phyloP scores from a whole-genome alignment of 257 asterid species.

The Thymus quinquecostatus region DNA sequence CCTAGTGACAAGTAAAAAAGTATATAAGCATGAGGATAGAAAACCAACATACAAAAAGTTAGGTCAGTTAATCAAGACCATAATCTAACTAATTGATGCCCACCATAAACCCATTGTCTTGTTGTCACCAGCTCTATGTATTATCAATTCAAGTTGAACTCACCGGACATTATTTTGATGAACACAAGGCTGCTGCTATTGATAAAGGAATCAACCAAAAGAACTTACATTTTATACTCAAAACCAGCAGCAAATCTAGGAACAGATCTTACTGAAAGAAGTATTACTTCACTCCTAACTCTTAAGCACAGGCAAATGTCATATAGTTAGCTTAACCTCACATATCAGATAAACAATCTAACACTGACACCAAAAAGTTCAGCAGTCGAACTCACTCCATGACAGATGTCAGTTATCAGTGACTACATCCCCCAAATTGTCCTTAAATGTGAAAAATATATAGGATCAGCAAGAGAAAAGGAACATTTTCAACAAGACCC shows the following conservation, averaged over 20 bases:
- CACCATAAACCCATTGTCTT: background rate
- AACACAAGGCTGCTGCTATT: background rate
- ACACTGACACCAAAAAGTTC: no score
- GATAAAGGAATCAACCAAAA: background rate
- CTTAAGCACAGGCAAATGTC: no score
- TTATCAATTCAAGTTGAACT: background rate
- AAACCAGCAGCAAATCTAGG: slow-evolving; percentile 4
- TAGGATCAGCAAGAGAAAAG: no score
- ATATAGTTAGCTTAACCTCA: no score
- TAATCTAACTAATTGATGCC: slow-evolving; percentile 17
- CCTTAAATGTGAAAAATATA: no score
- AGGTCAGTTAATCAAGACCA: slow-evolving; percentile 16
- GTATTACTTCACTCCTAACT: background rate
- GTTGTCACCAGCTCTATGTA: background rate
- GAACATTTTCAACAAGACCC: no score
- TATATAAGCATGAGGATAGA: slow-evolving; percentile 16
- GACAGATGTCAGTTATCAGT: no score
- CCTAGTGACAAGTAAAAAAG: slow-evolving; percentile 50
- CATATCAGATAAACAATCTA: no score
- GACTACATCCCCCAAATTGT: no score
- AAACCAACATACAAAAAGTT: background rate
- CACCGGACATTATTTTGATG: background rate
- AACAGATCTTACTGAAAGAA: background rate
- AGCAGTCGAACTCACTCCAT: no score
- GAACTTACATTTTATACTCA: background rate